phyloP scores from a whole-genome alignment of 257 asterid genomes.

The Solanum microdontum region DNA sequence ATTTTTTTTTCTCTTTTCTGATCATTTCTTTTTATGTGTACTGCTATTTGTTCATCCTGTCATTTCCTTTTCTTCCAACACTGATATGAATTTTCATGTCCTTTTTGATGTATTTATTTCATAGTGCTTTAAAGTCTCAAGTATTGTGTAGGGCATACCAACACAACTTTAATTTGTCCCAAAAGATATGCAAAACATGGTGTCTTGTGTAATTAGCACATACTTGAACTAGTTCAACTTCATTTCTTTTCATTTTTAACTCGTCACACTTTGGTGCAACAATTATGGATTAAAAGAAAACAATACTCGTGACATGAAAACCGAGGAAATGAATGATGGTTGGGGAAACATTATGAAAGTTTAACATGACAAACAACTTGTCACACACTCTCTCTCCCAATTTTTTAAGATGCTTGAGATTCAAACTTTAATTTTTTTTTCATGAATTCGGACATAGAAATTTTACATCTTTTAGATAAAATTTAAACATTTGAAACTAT shows the following conservation, averaged over 20 bases:
- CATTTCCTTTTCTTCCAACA: neutral
- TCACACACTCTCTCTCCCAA: neutral
- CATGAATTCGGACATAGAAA: neutral
- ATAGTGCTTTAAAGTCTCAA: neutral
- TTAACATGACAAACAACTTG: neutral
- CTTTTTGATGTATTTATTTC: neutral
- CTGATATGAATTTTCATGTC: neutral
- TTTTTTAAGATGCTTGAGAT: neutral
- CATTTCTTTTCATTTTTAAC: neutral
- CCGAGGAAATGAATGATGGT: neutral
- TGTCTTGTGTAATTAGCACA: neutral
- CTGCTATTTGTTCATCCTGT: neutral
- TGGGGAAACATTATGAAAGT: neutral
- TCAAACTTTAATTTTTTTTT: neutral
- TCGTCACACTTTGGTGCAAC: neutral
- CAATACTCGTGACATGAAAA: neutral
- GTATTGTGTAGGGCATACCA: neutral
- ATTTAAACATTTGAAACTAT: neutral
- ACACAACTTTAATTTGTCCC: neutral
- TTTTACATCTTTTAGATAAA: too few relatives aligned
- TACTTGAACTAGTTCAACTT: neutral
- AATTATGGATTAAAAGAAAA: neutral
- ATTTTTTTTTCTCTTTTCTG: neutral
- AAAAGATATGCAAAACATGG: neutral
- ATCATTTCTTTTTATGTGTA: neutral